Evolutionary conservation across 116 monocot species (phyloP).

Genomic region (Thalassia testudinum): DNA sequence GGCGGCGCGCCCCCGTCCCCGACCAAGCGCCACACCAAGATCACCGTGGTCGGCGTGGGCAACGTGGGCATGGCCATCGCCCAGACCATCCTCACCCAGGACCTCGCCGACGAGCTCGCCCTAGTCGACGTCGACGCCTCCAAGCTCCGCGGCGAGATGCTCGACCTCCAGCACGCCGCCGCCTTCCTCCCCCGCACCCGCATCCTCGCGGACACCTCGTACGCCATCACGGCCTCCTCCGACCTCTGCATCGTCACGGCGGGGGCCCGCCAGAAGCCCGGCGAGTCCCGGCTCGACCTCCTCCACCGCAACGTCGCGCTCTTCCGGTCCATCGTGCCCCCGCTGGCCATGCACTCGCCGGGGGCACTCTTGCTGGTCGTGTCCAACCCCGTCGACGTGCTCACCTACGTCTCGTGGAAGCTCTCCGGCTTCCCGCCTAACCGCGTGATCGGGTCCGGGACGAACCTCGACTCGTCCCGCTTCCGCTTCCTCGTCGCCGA

Average conservation of each 20-base stretch:
- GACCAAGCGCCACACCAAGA: slow-evolving; percentile 28
- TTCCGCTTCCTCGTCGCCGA: slow-evolving; percentile 82
- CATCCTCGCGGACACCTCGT: slow-evolving; percentile 31
- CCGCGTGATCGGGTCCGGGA: slow-evolving; percentile 83
- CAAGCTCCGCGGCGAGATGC: slow-evolving; percentile 83
- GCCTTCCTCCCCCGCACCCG: slow-evolving; percentile 66
- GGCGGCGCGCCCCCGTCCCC: slow-evolving; percentile 6
- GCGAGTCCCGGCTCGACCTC: slow-evolving; percentile 53
- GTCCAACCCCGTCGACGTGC: slow-evolving; percentile 87
- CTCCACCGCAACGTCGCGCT: slow-evolving; percentile 47
- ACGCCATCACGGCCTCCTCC: slow-evolving; percentile 37
- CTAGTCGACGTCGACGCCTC: slow-evolving; percentile 60
- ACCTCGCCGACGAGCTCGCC: slow-evolving; percentile 61
- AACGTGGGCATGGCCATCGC: slow-evolving; percentile 99
- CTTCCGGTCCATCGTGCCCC: slow-evolving; percentile 53
- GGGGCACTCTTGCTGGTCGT: slow-evolving; percentile 52
- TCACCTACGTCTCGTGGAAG: slow-evolving; percentile 88
- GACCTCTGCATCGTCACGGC: slow-evolving; percentile 72
- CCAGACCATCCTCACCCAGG: slow-evolving; percentile 81
- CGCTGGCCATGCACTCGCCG: slow-evolving; percentile 48
- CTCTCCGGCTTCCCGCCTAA: slow-evolving; percentile 77
- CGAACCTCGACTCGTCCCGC: slow-evolving; percentile 81
- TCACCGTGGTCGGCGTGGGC: slow-evolving; percentile 71
- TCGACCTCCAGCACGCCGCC: slow-evolving; percentile 87
- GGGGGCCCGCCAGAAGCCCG: slow-evolving; percentile 54